These are phyloP conservation scores for Monsonia emarginata DNA, from an alignment of 441 rosid species.

Conservation along the genomic window DNA sequence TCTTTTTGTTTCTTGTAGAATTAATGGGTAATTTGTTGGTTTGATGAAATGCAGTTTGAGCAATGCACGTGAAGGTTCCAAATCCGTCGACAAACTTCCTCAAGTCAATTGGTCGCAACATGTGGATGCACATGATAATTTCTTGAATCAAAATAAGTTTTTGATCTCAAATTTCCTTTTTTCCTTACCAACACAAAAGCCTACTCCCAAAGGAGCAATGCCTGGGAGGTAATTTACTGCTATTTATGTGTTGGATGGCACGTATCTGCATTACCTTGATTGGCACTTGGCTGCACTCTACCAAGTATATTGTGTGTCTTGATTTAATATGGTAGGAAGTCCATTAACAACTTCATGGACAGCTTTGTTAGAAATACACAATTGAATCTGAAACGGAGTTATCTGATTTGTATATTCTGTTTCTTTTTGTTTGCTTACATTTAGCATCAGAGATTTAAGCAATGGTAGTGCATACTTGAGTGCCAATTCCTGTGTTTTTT, in stretches of 20 bases:
- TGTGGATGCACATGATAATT: constrained; percentile 30
- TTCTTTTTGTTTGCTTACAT: neutral
- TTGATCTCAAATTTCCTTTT: constrained; percentile 54
- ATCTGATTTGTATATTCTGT: neutral
- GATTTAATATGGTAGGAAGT: neutral
- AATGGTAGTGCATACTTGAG: too few relatives aligned
- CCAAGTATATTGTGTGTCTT: neutral
- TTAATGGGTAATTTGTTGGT: constrained; percentile 12
- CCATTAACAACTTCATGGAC: neutral
- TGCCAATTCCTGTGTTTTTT: too few relatives aligned
- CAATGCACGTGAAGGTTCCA: constrained; percentile 30
- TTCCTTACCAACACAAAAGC: constrained; percentile 57
- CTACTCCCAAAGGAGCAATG: constrained; percentile 34
- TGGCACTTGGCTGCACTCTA: neutral
- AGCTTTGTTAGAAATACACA: neutral
- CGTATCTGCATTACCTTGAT: neutral
- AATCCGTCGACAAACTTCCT: constrained; percentile 36
- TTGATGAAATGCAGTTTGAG: constrained; percentile 30
- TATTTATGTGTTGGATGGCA: neutral
- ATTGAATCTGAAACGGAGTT: neutral
- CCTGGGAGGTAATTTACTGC: constrained; percentile 31
- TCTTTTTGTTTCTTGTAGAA: constrained; percentile 8
- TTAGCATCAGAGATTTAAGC: too few relatives aligned
- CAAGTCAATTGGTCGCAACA: constrained; percentile 65
- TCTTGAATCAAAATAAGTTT: constrained; percentile 33